Conservation (phyloP, 2,329 filamentous ascomycete genomes). For the Fusarium sp. region DNA sequence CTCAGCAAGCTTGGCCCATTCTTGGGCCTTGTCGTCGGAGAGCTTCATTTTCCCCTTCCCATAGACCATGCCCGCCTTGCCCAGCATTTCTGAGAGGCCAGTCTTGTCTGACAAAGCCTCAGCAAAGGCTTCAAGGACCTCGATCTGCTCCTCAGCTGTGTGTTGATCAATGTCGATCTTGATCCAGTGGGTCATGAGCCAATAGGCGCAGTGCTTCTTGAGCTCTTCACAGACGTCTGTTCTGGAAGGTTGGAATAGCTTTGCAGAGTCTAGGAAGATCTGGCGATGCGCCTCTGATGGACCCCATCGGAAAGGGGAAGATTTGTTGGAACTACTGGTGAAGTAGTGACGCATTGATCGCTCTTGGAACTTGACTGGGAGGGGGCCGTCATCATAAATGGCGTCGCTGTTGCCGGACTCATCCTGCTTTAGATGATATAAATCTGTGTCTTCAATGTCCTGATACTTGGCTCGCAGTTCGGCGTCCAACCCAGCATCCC, state of each 20-base stretch:
- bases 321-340: constrained; percentile 12
- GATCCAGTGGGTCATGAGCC: constrained; percentile 23
- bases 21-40: background rate
- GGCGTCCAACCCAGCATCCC: constrained; percentile 41
- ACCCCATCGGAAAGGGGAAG: constrained; percentile 1
- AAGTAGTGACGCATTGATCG: constrained; percentile 48
- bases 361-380: constrained; percentile 47
- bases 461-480: constrained; percentile 25
- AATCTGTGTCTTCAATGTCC: constrained; percentile 3
- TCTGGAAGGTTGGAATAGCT: constrained; percentile 21
- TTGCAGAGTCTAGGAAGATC: constrained; percentile 38
- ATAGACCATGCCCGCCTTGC: constrained; percentile 3
- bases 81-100: constrained; percentile 25
- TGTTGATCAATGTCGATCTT: constrained; percentile 31
- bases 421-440: constrained; percentile 38
- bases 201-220: background rate
- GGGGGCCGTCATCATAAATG: constrained; percentile 42
- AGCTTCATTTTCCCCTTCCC: background rate
- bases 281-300: constrained; percentile 42
- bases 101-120: constrained; percentile 31
- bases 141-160: constrained; percentile 21
- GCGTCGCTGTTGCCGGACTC: constrained; percentile 21
- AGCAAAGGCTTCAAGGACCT: constrained; percentile 41
- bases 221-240: background rate
- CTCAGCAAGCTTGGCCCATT: background rate